Base-by-base conservation (phyloP, 2,329 filamentous ascomycete genomes). In the Xylaria multiplex region DNA sequence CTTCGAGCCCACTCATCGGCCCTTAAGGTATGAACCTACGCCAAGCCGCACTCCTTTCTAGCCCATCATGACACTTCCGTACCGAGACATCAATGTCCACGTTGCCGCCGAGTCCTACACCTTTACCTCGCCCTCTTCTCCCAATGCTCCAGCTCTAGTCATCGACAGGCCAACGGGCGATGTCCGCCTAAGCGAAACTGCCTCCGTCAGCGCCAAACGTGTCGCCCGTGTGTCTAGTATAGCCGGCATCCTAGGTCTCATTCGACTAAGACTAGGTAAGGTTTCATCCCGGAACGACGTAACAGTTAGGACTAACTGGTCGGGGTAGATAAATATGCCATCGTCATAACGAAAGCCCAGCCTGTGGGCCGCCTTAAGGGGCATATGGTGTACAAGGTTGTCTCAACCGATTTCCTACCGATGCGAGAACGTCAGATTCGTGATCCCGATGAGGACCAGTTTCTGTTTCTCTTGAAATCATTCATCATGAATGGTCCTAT, bases 31-130 rank as follows among this genome's bases (percentile, higher is more conserved):
- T 67, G 63, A 64, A 54, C 45, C n/a, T 65, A 49, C 54, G 56
- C 66, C 58, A 48, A 67, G 19, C 35, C 27, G 45, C 24, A 9
- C 48, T 32, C 50, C 57, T 22, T 40, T 37, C 63, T 64, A 50
- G 72, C 71, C 67, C 74, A 71, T 60, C 73, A 78, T 78, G 76
- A 74, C 72, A 32, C 80, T 88, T 72, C 96, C 95, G 24, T 99
- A 94, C 81, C 89, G 95, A 77, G 96, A 99, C 84, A 96, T 98
- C 84, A 99, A 98, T 80, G 89, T 99, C 79, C 93, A 97, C 80
- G 92, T 93, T 71, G 93, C 95, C 59, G 86, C 92, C 74, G 93
- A 95, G 74, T 91, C 96, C 77, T 99, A 99, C 84, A 93, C 93
- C 74, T 99, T 99, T 81, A 94, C 93, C 45, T 99, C 96, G 32